Base-by-base conservation (phyloP, 2,329 filamentous ascomycete species). In the Aspergillus sp. region DNA sequence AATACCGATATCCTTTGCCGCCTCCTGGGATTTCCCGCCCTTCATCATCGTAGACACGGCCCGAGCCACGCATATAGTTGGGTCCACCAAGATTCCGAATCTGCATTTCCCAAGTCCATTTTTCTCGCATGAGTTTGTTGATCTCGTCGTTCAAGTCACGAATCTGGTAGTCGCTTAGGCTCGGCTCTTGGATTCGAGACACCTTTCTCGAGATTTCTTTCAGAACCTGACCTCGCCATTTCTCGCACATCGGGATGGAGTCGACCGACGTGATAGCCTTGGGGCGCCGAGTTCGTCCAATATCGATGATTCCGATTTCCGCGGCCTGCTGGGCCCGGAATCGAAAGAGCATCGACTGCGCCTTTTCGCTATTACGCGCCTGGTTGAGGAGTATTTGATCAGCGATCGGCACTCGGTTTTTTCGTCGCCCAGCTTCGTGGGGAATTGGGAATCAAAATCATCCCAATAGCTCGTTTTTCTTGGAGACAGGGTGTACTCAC, bases 261-360 rank as follows among this genome's bases (percentile, higher is more conserved):
- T 87, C 86, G 62, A 96, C 86, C 63, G 90, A 85, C 43, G 90
- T 95, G 72, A 97, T 96, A 59, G 87, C 83, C 74, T 93, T 95
- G 48, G 94, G 94, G 2, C 94, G 90, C 10, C 92, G 89, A 8
- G 90, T 88, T 56, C 92, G 89, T 53, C 90, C 89, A 24, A 88
- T 88, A 78, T 97, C 93, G 75, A 99, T 89, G 73, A 97, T 96
- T 68, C 93, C 93, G 45, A 96, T 83, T 76, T 96, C 92, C 59
- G 91, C 90, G 60, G 93, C 93, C 83, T 97, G 94, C 65, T 93
- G 89, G 68, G 95, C 94, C 73, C 94, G 90, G 81, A 99, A 99
- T 81, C 94, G 93, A 79, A 96, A 99, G 74, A 99, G 93, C 93
- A 99, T 99, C 45, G 92, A 96, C 80, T 99, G 94, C 67, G 94